phyloP scores from a whole-genome alignment of 139 green algal genomes.

The Chlorokybus atmophyticus region DNA sequence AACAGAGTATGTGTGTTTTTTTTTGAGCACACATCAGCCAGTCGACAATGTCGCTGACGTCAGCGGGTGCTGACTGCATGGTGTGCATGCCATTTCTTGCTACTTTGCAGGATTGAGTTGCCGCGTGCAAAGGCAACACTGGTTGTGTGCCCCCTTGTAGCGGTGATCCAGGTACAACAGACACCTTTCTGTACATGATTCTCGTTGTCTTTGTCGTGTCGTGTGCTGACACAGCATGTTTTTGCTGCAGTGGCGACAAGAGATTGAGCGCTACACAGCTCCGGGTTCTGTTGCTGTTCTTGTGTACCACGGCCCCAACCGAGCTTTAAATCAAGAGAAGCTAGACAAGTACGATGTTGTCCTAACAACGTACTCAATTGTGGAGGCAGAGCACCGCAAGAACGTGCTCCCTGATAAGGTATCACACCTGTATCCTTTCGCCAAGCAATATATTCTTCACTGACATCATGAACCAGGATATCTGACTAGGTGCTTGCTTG shows the following conservation, averaged over 20 bases:
- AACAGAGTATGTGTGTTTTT: neutral
- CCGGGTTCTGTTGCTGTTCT: conserved; percentile 41
- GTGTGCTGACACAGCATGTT: too few relatives aligned
- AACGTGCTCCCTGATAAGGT: conserved; percentile 49
- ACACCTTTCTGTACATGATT: too few relatives aligned
- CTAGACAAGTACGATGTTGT: conserved; percentile 64
- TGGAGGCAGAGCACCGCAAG: conserved; percentile 71
- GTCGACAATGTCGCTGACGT: neutral
- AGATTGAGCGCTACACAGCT: conserved; percentile 69
- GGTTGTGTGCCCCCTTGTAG: conserved; percentile 82
- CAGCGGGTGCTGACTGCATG: neutral
- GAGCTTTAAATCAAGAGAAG: conserved; percentile 14
- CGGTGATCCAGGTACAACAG: conserved; percentile 62
- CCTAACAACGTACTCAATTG: conserved; percentile 77
- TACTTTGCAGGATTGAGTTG: too few relatives aligned
- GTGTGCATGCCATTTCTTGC: neutral
- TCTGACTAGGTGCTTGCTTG: too few relatives aligned
- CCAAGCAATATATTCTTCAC: too few relatives aligned
- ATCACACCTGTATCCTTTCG: neutral
- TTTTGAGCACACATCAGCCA: neutral
- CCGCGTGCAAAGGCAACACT: too few relatives aligned
- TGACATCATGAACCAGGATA: too few relatives aligned
- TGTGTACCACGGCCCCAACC: conserved; percentile 64
- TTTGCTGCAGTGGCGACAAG: conserved; percentile 74
- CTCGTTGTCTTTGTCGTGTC: too few relatives aligned